Evolutionary conservation across 2,329 filamentous ascomycete genomes (phyloP).

Genomic region (Aspergillus puulaauensis): DNA sequence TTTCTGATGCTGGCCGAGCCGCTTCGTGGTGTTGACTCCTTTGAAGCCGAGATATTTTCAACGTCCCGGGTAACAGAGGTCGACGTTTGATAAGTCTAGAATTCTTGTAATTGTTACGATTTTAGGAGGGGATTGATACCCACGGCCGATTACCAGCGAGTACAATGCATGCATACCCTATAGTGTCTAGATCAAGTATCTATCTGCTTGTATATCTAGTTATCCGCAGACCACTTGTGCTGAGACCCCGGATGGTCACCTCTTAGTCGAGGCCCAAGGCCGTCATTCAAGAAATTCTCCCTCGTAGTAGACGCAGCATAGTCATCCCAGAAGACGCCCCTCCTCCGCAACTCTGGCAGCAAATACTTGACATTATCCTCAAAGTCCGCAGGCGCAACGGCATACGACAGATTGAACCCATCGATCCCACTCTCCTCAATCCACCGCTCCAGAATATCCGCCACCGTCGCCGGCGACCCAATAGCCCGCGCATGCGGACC

Average conservation of each 20-base stretch:
- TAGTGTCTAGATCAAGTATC: not conserved
- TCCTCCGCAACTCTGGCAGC: slow-evolving; percentile 23
- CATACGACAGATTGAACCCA: slow-evolving; percentile 27
- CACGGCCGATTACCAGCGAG: not conserved
- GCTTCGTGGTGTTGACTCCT: slow-evolving; percentile 32
- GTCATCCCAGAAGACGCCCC: slow-evolving; percentile 38
- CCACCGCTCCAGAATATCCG: slow-evolving; percentile 29
- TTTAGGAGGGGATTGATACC: not conserved
- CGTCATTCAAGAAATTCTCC: slow-evolving; percentile 9
- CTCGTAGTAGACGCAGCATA: slow-evolving; percentile 25
- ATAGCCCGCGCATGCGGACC: slow-evolving; percentile 6
- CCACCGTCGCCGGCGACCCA: slow-evolving; percentile 20
- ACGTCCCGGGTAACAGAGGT: not conserved
- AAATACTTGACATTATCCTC: slow-evolving; percentile 26
- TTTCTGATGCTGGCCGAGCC: slow-evolving; percentile 35
- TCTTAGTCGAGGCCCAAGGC: not conserved
- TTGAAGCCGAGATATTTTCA: slow-evolving; percentile 31
- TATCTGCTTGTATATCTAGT: not conserved
- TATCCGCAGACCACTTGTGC: not conserved
- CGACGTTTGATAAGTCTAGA: not conserved
- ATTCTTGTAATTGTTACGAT: not conserved
- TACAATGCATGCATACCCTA: not conserved
- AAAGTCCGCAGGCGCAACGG: slow-evolving; percentile 23
- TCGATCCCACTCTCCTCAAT: slow-evolving; percentile 22
- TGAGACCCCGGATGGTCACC: slow-evolving; percentile 3